Base-by-base conservation (phyloP, 441 rosid species). In the Corymbia calophylla region DNA sequence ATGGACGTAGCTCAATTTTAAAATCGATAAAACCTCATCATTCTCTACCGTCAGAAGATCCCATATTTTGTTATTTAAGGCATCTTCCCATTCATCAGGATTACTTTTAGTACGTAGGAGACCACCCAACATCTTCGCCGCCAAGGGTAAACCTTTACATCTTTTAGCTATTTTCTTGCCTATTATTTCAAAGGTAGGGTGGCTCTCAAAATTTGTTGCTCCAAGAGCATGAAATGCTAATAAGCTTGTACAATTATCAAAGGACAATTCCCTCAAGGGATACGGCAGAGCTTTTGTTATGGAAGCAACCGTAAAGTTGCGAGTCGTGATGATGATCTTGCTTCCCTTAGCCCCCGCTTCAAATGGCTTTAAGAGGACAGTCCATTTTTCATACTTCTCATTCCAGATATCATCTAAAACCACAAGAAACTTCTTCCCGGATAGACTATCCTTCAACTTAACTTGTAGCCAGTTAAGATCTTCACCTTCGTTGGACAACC, bases 11-110 rank as follows among this genome's bases (percentile, higher is more conserved):
- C 32, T 62, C 18, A 62, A 62, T 62, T 62, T 62, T 29, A 62
- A 62, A 62, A 29, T 0, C 3, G 9, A 32, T 4, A 62, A 32
- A 13, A 62, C 32, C 68, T 62, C 68, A 29, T 62, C 68, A 29
- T 29, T 13, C 17, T 62, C 2, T 3, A 0, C 1, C 0, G 0
- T 62, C 0, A 1, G 9, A 29, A 62, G 32, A 29, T 62, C 4
- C 68, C 68, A 62, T 62, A 62, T 62, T 62, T 29, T 62, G 17
- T 6, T 62, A 3, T 62, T 62, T 29, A 62, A 29, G 32, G 32
- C 29, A 6, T n/a, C 70, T 64, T 64, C 10, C 70, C 70, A 64
- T 64, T 64, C 70, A 3, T 15, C 2, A 0, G 10, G 35, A 64
- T 7, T 64, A 3, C 1, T n/a, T 64, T 64, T 62, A 13, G 31